phyloP scores from a whole-genome alignment of 2,329 filamentous ascomycete genomes.

The Xenoacremonium recifei region DNA sequence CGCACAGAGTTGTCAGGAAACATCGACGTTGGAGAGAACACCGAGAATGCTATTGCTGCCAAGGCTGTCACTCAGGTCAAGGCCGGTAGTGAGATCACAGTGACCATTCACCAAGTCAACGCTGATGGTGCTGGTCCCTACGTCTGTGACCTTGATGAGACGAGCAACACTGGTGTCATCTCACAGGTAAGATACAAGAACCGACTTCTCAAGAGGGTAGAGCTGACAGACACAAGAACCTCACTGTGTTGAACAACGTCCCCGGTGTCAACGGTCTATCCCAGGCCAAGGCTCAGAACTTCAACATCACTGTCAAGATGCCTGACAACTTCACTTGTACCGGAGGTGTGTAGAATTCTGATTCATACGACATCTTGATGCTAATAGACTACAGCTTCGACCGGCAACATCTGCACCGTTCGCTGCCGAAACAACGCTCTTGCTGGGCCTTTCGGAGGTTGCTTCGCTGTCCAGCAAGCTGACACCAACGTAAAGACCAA shows the following conservation, averaged over 20 bases:
- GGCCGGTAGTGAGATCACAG: slow-evolving; percentile 44
- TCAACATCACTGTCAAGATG: slow-evolving; percentile 55
- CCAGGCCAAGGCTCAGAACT: slow-evolving; percentile 53
- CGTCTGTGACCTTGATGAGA: slow-evolving; percentile 51
- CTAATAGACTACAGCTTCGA: slow-evolving; percentile 38
- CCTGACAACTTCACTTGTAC: slow-evolving; percentile 47
- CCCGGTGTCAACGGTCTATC: slow-evolving; percentile 58
- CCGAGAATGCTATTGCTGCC: slow-evolving; percentile 48
- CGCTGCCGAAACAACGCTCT: slow-evolving; percentile 58
- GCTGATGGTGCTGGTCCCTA: slow-evolving; percentile 63
- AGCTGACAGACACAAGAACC: slow-evolving; percentile 20
- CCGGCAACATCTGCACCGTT: slow-evolving; percentile 58
- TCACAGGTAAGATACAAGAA: slow-evolving; percentile 6
- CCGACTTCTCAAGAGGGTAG: neutral
- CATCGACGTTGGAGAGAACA: slow-evolving; percentile 60
- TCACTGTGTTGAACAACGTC: slow-evolving; percentile 58
- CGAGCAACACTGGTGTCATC: slow-evolving; percentile 36
- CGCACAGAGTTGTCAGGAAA: slow-evolving; percentile 59
- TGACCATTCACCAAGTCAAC: slow-evolving; percentile 69
- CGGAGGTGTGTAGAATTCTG: slow-evolving; percentile 41
- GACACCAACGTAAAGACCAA: slow-evolving; percentile 42
- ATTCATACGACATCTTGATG: neutral
- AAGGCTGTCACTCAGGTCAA: slow-evolving; percentile 48
- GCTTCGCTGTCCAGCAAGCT: slow-evolving; percentile 56
- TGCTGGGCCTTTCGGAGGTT: slow-evolving; percentile 57